Evolutionary conservation across 1,284 basidiomycete species (phyloP), one percentile per base, ranked within the genome.

Genomic region (Albatrellus sp.): DNA sequence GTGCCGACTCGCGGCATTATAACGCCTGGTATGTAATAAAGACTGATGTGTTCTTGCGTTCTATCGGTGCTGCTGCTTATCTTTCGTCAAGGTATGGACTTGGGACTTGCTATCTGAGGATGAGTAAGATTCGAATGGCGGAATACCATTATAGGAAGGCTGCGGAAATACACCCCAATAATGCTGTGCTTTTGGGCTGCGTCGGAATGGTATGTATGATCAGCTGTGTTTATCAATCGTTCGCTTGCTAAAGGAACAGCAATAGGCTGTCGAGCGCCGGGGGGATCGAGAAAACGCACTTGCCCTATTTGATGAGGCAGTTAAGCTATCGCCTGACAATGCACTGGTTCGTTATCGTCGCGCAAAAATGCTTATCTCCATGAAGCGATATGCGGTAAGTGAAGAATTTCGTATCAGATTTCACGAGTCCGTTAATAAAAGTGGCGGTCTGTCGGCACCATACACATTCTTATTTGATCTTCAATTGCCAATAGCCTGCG

Each of bases 101-200:
- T 53, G 92, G 93, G 45, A 85, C 87, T 41, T 93, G 90, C 58
- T 97, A 94, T 69, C 71, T 92, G 60, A 76, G 87, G 54, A 86
- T 84, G 73, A 92, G 86, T 65, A 93, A 92, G 68, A 69, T 86
- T 51, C 78, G 85, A 44, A 70, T 92, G 49, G 91, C 92, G 33
- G 90, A 96, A 61, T 96, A 92, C 66, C 91, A 96, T 65, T 96
- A 90, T 68, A 76, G 86, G 53, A 84, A 83, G 59, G 92, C 93
- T 2, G 72, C 80, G 31, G 77, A 87, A 54, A 92, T 97, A 60
- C 90, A 96, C 62, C 87, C 90, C 37, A 76, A 79, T 52, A 97
- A 93, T 61, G 87, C 89, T 16, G 89, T 96, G 16, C 67, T 96
- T 50, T 66, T 92, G 47, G 89, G 88, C 56, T 92, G 88, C 63